These are phyloP conservation scores for Saprolegnia parasitica DNA, from an alignment of 352 stramenopile genomes.

Conservation along the genomic window DNA sequence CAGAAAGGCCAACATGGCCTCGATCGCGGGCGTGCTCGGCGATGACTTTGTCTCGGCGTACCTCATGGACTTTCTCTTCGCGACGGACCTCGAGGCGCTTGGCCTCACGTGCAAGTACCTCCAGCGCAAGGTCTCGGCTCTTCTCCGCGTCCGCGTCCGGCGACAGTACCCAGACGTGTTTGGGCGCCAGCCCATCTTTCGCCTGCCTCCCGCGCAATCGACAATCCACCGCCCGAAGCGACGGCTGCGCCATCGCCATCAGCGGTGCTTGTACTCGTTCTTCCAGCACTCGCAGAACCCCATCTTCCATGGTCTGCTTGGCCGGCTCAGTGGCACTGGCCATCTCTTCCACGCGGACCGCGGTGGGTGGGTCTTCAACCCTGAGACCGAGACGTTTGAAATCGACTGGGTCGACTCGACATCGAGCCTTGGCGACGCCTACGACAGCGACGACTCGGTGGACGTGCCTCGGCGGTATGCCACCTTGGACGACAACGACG, in stretches of 20 bases:
- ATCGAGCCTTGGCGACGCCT: neutral
- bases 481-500: neutral
- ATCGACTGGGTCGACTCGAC: slow-evolving; percentile 13
- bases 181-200: neutral
- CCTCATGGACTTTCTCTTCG: neutral
- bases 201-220: neutral
- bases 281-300: neutral
- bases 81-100: neutral
- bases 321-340: neutral
- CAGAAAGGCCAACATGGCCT: neutral
- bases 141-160: neutral
- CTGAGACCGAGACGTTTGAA: neutral
- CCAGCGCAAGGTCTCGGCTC: neutral
- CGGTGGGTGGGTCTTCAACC: slow-evolving; percentile 3
- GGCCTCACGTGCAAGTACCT: slow-evolving; percentile 5
- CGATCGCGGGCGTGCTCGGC: neutral
- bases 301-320: neutral
- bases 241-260: neutral
- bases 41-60: neutral
- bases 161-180: neutral
- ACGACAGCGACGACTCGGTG: neutral
- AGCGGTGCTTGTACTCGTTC: neutral
- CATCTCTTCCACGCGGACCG: slow-evolving; percentile 1
- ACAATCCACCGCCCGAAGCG: neutral
- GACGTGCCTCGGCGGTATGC: neutral